Percentiles rank a stretch among this genome's conserved stretches.
Conservation (phyloP, 164 flowering plant species). For the Piper longum region DNA sequence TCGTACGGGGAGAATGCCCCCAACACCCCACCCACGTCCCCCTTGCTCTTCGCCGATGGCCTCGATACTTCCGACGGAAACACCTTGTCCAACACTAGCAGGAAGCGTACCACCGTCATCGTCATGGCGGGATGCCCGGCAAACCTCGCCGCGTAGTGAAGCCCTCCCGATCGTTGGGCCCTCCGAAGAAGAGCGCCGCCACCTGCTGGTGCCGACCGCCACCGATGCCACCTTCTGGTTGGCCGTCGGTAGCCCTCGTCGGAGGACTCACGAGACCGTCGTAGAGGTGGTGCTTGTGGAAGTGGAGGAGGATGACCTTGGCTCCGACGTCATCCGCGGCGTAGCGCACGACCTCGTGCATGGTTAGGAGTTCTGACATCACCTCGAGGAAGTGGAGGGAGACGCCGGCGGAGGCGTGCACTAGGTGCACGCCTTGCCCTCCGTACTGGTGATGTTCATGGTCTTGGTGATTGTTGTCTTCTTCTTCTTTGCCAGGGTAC, state of each 20-base stretch:
- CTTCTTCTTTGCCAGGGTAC: slow-evolving; percentile 30
- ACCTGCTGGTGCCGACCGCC: slow-evolving; percentile 7
- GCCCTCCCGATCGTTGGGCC: slow-evolving; percentile 49
- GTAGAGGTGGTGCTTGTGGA: slow-evolving; percentile 3
- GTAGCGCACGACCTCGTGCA: slow-evolving; percentile 53
- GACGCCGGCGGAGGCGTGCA: slow-evolving; percentile 29
- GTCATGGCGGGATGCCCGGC: slow-evolving; percentile 12
- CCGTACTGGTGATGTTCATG: slow-evolving; percentile 11
- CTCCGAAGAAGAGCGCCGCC: slow-evolving; percentile 34
- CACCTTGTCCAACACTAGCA: not conserved
- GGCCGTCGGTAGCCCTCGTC: slow-evolving; percentile 2
- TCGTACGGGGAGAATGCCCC: slow-evolving; percentile 21
- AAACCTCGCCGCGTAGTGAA: slow-evolving; percentile 30
- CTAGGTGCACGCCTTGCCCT: slow-evolving; percentile 48
- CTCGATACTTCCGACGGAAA: too few species aligned
- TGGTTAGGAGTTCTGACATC: slow-evolving; percentile 24
- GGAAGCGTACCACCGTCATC: slow-evolving; percentile 18
- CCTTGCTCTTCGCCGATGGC: slow-evolving; percentile 4
- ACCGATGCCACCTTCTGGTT: slow-evolving; percentile 17
- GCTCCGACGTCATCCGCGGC: slow-evolving; percentile 39
- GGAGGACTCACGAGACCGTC: slow-evolving; percentile 3
- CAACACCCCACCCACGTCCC: not conserved
- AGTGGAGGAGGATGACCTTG: slow-evolving; percentile 31
- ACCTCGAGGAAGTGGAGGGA: slow-evolving; percentile 27
- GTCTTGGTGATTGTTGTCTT: slow-evolving; percentile 26